Evolutionary conservation across 2,329 filamentous ascomycete genomes (phyloP).

Genomic region (Pseudonectria buxi): DNA sequence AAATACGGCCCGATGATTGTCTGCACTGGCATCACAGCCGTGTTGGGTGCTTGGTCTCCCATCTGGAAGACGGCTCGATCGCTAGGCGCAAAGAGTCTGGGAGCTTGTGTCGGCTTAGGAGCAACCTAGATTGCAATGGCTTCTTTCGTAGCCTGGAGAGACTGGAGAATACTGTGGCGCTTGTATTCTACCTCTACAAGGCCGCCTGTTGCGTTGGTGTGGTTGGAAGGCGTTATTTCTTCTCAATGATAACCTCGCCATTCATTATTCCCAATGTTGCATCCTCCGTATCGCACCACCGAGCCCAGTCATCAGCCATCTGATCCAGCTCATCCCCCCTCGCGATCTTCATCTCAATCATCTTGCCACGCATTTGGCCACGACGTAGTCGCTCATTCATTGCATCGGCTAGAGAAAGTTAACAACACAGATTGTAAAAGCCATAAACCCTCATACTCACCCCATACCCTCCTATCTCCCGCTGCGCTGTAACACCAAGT

Average conservation of each 20-base stretch:
- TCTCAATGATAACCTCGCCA: slow-evolving; percentile 21
- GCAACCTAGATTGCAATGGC: background rate
- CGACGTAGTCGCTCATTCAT: slow-evolving; percentile 20
- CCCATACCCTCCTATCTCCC: slow-evolving; percentile 20
- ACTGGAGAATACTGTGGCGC: no score
- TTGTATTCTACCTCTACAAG: background rate
- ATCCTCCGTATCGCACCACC: slow-evolving; percentile 21
- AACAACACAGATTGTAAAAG: background rate
- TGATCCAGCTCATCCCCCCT: slow-evolving; percentile 19
- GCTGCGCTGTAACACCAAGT: slow-evolving; percentile 24
- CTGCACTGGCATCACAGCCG: slow-evolving; percentile 24
- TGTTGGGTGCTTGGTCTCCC: slow-evolving; percentile 25
- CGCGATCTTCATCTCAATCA: slow-evolving; percentile 19
- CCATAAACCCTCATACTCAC: slow-evolving; percentile 10
- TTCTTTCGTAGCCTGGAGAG: no score
- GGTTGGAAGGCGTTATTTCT: slow-evolving; percentile 4
- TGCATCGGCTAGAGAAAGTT: slow-evolving; percentile 13
- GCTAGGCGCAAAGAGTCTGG: slow-evolving; percentile 2
- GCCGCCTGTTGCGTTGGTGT: no score
- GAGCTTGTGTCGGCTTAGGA: slow-evolving; percentile 3
- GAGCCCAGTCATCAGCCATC: slow-evolving; percentile 22
- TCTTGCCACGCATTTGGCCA: slow-evolving; percentile 19
- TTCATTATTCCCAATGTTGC: slow-evolving; percentile 24
- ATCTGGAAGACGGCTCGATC: slow-evolving; percentile 34
- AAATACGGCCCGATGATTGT: slow-evolving; percentile 28